Conservation (phyloP, 2,329 filamentous ascomycete species). For the Colletotrichum costaricense region DNA sequence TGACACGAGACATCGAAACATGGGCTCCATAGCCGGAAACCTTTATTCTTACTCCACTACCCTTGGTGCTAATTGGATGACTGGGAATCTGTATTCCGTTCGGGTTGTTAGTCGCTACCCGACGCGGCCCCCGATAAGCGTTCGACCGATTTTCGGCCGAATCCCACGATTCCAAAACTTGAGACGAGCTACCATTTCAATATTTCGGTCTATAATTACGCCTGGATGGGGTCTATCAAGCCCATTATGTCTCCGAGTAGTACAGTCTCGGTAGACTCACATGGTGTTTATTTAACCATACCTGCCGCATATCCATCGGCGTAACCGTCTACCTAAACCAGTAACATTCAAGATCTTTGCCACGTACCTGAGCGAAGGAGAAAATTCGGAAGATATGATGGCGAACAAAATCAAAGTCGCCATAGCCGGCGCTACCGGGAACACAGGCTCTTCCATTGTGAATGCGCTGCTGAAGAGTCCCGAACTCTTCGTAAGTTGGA, state of each 20-base stretch:
- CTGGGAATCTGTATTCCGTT: not conserved
- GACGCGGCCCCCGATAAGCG: not conserved
- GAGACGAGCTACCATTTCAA: not conserved
- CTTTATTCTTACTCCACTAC: not conserved
- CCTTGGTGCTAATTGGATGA: not conserved
- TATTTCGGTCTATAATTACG: not conserved
- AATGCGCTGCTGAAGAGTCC: conserved; percentile 48
- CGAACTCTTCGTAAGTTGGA: conserved; percentile 41
- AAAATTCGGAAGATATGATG: no score
- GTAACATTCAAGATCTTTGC: no score
- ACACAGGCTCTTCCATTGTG: conserved; percentile 52
- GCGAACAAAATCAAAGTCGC: conserved; percentile 42
- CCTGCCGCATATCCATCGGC: no score
- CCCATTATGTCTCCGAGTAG: no score
- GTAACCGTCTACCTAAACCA: no score
- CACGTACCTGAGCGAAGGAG: no score
- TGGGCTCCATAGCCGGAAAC: not conserved
- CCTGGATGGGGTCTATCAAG: no score
- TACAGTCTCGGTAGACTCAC: no score
- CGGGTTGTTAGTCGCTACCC: not conserved
- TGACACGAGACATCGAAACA: not conserved
- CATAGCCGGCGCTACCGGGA: conserved; percentile 54
- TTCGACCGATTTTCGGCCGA: not conserved
- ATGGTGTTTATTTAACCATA: no score
- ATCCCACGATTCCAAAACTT: not conserved